phyloP scores from a whole-genome alignment of 2,329 filamentous ascomycete genomes.

The Claviceps sorghi region DNA sequence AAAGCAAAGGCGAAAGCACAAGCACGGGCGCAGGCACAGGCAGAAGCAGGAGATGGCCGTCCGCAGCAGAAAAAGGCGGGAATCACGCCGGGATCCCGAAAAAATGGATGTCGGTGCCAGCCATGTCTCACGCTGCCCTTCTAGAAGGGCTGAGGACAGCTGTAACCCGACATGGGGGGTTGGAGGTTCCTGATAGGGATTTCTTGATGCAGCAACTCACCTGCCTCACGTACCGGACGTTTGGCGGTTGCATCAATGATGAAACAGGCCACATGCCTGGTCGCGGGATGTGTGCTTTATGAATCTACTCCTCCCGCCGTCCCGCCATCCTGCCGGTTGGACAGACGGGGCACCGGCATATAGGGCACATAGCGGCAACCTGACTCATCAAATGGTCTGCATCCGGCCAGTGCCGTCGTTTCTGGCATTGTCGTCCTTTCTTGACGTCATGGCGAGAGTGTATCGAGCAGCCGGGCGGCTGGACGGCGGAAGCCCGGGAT shows the following conservation, averaged over 20 bases:
- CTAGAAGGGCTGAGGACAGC: conserved; percentile 6
- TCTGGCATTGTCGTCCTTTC: no score
- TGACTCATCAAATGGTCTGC: no score
- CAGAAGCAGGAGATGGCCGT: not conserved
- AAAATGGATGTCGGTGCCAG: not conserved
- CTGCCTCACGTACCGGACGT: not conserved
- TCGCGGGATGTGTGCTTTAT: no score
- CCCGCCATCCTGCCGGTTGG: no score
- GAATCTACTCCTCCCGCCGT: not conserved
- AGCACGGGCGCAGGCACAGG: no score
- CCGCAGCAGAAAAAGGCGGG: not conserved
- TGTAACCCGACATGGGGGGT: not conserved
- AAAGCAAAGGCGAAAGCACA: not conserved
- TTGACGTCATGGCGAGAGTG: no score
- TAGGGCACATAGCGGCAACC: not conserved
- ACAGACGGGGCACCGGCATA: not conserved
- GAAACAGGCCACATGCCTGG: not conserved
- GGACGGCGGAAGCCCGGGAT: no score
- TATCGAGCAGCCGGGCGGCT: no score
- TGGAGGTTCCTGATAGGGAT: not conserved
- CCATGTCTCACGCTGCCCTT: conserved; percentile 7
- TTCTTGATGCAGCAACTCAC: not conserved
- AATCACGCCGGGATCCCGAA: conserved; percentile 3
- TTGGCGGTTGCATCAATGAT: not conserved
- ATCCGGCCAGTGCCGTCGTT: no score